Evolutionary conservation across 192 early-diverging fungal species (phyloP), one percentile per base, ranked within the genome.

Genomic region (Pecoramyces ruminantium): DNA sequence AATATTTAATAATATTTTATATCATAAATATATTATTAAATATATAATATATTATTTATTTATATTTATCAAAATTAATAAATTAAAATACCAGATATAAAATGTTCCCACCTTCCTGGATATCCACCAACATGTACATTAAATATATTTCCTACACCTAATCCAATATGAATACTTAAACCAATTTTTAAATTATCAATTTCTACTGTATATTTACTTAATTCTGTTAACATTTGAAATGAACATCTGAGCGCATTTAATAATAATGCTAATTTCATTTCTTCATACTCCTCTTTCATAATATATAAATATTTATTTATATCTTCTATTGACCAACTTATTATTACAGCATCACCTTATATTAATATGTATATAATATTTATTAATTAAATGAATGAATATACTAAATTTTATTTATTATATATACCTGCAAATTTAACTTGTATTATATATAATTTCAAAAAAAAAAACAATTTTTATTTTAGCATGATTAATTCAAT

Each of bases 311-410:
- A 40, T 67, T 67, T 67, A 67, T 67, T 67, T 67, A 67, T n/a
- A 67, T 67, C 25, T n/a, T 67, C 51, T 11, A 67, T 67, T 67
- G 51, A 21, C 88, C 88, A 89, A 82, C 84, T 89, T 29, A 89
- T 84, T n/a, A 89, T 86, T 13, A 89, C 86, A 28, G 88, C 88
- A 80, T 89, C 88, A 16, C 88, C 88, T 67, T 9, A 25, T n/a
- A 2, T n/a, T n/a, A n/a, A 21, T 40, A 40, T 14, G 15, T 14
- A 40, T 40, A 14, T 40, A 14, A 15, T 1, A 40, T 40, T n/a
- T n/a, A n/a, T n/a, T n/a, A n/a, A n/a, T n/a, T n/a, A n/a, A n/a
- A n/a, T n/a, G n/a, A n/a, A n/a, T n/a, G n/a, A n/a, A n/a, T n/a
- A n/a, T n/a, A n/a, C n/a, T n/a, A n/a, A n/a, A n/a, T n/a, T n/a